These are phyloP conservation scores for Pythium aquatile DNA, from an alignment of 352 stramenopile species.

Conservation along the genomic window DNA sequence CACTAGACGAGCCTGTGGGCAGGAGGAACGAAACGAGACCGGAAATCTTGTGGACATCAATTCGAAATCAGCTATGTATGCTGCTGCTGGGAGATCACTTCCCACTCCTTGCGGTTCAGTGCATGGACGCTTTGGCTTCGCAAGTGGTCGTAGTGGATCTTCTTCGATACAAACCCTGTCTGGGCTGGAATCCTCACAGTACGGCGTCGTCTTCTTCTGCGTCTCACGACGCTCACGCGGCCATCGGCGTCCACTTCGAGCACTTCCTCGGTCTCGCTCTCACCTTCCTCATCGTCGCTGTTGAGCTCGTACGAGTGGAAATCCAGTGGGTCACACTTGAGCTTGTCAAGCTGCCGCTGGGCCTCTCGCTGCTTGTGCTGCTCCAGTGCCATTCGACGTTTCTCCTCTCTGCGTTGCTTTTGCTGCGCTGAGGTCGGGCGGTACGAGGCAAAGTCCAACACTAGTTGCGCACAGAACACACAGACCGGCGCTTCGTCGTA, in stretches of 20 bases:
- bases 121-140: constrained; percentile 48
- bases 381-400: constrained; percentile 21
- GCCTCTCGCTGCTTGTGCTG: constrained; percentile 28
- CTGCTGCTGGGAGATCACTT: constrained; percentile 30
- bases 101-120: constrained; percentile 60
- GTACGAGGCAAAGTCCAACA: constrained; percentile 49
- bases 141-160: constrained; percentile 54
- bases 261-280: constrained; percentile 39
- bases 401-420: constrained; percentile 3
- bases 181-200: constrained; percentile 36
- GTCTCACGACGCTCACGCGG: constrained; percentile 37
- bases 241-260: constrained; percentile 42
- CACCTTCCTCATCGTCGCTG: constrained; percentile 48
- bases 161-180: constrained; percentile 55
- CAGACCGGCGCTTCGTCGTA: constrained; percentile 63
- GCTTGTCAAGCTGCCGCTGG: constrained; percentile 20
- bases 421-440: constrained; percentile 23
- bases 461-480: constrained; percentile 55
- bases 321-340: constrained; percentile 49
- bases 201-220: constrained; percentile 17
- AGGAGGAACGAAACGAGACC: background rate
- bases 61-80: background rate
- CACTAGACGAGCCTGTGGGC: background rate
- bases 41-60: background rate
- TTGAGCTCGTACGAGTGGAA: constrained; percentile 51